Evolutionary conservation across 2,329 filamentous ascomycete species (phyloP).

Genomic region (Didymella pinodella): DNA sequence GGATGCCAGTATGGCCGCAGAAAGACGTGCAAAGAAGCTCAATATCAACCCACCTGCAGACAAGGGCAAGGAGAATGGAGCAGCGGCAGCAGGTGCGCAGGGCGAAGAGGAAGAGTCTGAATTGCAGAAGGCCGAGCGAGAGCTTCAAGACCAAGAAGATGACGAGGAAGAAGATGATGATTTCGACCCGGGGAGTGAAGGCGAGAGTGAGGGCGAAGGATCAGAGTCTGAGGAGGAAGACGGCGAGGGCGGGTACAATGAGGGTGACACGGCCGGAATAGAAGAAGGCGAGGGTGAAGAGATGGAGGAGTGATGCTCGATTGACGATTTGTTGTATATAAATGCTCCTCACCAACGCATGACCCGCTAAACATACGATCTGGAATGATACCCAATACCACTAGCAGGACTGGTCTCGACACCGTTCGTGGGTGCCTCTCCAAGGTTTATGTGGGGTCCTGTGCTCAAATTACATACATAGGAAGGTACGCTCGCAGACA

Average conservation of each 20-base stretch:
- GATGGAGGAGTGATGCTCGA: slow-evolving; percentile 39
- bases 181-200: slow-evolving; percentile 53
- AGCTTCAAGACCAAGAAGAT: slow-evolving; percentile 51
- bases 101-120: slow-evolving; percentile 50
- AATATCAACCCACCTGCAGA: slow-evolving; percentile 57
- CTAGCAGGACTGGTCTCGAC: neutral
- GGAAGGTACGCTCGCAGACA: slow-evolving; percentile 1
- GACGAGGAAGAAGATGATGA: slow-evolving; percentile 54
- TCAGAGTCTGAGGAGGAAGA: slow-evolving; percentile 48
- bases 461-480: neutral
- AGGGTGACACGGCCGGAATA: slow-evolving; percentile 35
- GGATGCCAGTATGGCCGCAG: slow-evolving; percentile 69
- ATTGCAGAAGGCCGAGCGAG: slow-evolving; percentile 50
- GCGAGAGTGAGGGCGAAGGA: slow-evolving; percentile 52
- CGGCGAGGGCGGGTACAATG: slow-evolving; percentile 44
- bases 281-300: slow-evolving; percentile 38
- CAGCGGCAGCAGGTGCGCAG: slow-evolving; percentile 26
- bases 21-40: slow-evolving; percentile 66
- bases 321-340: neutral
- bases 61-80: slow-evolving; percentile 37
- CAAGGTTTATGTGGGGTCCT: neutral
- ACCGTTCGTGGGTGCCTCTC: neutral
- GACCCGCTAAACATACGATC: slow-evolving; percentile 1
- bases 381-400: slow-evolving; percentile 8
- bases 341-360: neutral